phyloP scores from a whole-genome alignment of 768 basidiomycete species.

The Mycena leptocephala region DNA sequence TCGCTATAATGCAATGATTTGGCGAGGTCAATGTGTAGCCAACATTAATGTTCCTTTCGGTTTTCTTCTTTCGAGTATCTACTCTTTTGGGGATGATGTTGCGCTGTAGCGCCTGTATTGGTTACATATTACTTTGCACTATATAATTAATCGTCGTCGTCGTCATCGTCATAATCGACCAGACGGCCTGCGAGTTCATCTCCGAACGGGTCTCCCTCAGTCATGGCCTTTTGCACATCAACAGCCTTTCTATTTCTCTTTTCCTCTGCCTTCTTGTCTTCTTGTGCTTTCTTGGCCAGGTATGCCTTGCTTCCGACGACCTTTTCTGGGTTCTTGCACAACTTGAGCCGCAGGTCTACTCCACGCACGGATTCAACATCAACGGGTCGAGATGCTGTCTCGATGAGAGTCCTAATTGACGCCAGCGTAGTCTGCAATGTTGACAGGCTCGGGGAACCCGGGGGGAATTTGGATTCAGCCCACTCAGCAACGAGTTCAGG shows the following conservation, averaged over 20 bases:
- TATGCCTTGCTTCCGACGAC: constrained; percentile 92
- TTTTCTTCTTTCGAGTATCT: constrained; percentile 41
- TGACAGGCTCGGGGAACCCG: constrained; percentile 41
- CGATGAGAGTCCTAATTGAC: constrained; percentile 72
- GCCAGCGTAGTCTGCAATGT: constrained; percentile 60
- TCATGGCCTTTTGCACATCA: constrained; percentile 61
- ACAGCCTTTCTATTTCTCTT: constrained; percentile 78
- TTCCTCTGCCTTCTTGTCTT: constrained; percentile 78
- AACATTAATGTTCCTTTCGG: constrained; percentile 53
- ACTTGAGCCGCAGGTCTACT: constrained; percentile 88
- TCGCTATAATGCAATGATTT: constrained; percentile 56
- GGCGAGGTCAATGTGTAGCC: constrained; percentile 78
- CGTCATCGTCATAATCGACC: constrained; percentile 77
- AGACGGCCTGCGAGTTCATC: constrained; percentile 62
- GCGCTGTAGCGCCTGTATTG: constrained; percentile 37
- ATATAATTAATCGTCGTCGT: constrained; percentile 53
- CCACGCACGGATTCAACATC: constrained; percentile 89
- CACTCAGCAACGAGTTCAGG: constrained; percentile 76
- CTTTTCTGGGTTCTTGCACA: constrained; percentile 98
- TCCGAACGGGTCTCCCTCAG: constrained; percentile 82
- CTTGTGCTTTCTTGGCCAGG: constrained; percentile 78
- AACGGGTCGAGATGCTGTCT: constrained; percentile 71
- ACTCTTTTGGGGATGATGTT: constrained; percentile 34
- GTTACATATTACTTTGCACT: constrained; percentile 8
- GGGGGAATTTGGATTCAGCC: constrained; percentile 60